Conservation (phyloP, 129 eudicot genomes). For the Chrysanthemum makinoi region DNA sequence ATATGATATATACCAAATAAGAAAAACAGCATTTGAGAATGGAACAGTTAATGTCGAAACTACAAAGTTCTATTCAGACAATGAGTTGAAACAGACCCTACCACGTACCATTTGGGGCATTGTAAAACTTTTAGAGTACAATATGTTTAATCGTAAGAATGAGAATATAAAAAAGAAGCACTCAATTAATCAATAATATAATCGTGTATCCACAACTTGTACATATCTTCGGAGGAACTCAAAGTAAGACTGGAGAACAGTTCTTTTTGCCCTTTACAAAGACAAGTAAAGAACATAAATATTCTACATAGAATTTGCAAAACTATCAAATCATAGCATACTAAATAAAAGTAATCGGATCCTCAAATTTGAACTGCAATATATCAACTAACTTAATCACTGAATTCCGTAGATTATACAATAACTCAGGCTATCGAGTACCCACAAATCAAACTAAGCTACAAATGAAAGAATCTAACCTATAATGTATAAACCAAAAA, state of each 20-base stretch:
- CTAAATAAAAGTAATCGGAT: not conserved
- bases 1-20: not conserved
- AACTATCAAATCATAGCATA: not conserved
- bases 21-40: constrained; percentile 12
- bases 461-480: not conserved
- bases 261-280: constrained; percentile 14
- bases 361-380: not conserved
- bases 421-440: not conserved
- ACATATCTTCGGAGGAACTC: constrained; percentile 24
- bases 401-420: not conserved
- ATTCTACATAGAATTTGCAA: constrained; percentile 1
- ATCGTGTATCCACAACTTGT: constrained; percentile 14
- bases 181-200: not conserved
- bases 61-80: not conserved
- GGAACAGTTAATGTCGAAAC: constrained; percentile 8
- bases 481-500: not conserved
- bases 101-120: not conserved
- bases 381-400: not conserved
- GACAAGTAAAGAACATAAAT: constrained; percentile 11
- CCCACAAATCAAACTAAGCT: not conserved
- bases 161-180: constrained; percentile 9
- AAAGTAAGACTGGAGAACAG: constrained; percentile 2
- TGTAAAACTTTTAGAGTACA: not conserved
- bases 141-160: constrained; percentile 9
- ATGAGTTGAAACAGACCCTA: constrained; percentile 11